phyloP scores from a whole-genome alignment of 441 rosid genomes.

The Croton laevigatus region DNA sequence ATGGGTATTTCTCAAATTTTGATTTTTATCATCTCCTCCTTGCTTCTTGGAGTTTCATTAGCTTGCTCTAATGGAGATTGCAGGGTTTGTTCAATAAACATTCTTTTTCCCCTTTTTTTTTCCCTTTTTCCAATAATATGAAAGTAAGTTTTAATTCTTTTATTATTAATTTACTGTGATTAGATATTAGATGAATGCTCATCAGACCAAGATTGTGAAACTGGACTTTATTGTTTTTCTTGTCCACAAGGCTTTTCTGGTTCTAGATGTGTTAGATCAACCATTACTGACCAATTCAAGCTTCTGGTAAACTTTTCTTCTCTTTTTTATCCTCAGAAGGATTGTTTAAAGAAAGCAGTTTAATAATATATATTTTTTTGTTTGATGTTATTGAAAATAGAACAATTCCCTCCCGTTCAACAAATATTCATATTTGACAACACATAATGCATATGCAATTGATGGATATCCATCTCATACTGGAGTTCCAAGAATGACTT shows the following conservation, averaged over 20 bases:
- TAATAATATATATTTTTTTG: not conserved
- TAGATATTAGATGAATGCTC: conserved; percentile 57
- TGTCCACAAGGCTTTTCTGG: conserved; percentile 49
- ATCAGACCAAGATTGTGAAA: conserved; percentile 55
- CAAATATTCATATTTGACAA: conserved; percentile 72
- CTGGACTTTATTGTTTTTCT: conserved; percentile 60
- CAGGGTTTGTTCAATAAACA: conserved; percentile 21
- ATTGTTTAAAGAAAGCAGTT: not conserved
- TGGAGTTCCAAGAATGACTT: conserved; percentile 46
- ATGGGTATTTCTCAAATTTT: conserved; percentile 33
- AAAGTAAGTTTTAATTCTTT: not conserved
- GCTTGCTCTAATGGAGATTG: conserved; percentile 37
- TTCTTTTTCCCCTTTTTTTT: not conserved
- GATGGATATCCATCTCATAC: conserved; percentile 47
- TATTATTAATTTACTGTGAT: not conserved
- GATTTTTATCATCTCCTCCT: conserved; percentile 14
- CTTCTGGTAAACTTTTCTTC: conserved; percentile 41
- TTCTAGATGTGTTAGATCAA: conserved; percentile 61
- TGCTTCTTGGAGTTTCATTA: conserved; percentile 20
- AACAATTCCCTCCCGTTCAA: conserved; percentile 78
- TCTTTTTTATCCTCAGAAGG: not conserved
- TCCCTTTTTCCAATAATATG: no score
- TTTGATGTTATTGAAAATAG: conserved; percentile 27
- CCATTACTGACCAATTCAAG: conserved; percentile 59
- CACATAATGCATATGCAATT: conserved; percentile 72